Conservation (phyloP, 495 filamentous ascomycete genomes). For the Darksidea phi region DNA sequence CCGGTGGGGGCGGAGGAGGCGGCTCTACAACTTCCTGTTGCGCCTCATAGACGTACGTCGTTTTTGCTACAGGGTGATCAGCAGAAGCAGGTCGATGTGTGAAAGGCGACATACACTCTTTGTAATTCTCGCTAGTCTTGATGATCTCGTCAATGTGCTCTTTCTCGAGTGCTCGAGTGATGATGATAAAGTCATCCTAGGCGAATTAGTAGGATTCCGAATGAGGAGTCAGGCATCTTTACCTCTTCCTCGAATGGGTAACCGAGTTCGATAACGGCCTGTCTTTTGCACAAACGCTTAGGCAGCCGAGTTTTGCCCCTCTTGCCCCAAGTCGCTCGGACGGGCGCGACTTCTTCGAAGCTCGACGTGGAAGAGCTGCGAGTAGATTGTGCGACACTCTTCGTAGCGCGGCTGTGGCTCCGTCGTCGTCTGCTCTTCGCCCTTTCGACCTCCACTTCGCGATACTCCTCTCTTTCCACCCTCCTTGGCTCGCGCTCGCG, state of each 20-base stretch:
- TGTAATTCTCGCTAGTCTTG: conserved; percentile 64
- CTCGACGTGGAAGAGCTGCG: conserved; percentile 38
- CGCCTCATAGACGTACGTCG: conserved; percentile 43
- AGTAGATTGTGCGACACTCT: conserved; percentile 20
- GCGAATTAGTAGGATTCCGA: conserved; percentile 2
- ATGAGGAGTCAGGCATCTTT: conserved; percentile 39
- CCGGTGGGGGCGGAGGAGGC: conserved; percentile 42
- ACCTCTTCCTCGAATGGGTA: conserved; percentile 89
- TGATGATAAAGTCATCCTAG: conserved; percentile 73
- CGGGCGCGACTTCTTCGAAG: conserved; percentile 35
- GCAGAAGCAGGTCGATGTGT: neutral
- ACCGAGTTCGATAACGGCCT: conserved; percentile 75
- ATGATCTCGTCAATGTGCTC: conserved; percentile 88
- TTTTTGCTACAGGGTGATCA: conserved; percentile 34
- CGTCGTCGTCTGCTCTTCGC: conserved; percentile 29
- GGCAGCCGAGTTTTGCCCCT: conserved; percentile 88
- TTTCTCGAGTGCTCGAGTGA: conserved; percentile 78
- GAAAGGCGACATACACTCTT: conserved; percentile 54
- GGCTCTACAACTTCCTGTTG: conserved; percentile 29
- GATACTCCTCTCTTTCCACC: conserved; percentile 33
- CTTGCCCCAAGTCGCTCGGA: conserved; percentile 59
- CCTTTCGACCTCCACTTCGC: conserved; percentile 24
- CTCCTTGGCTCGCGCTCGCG: conserved; percentile 29
- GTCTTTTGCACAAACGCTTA: conserved; percentile 67
- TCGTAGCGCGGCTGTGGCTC: conserved; percentile 21